Base-by-base conservation (phyloP, 768 basidiomycete species). In the Boletus insuetus region DNA sequence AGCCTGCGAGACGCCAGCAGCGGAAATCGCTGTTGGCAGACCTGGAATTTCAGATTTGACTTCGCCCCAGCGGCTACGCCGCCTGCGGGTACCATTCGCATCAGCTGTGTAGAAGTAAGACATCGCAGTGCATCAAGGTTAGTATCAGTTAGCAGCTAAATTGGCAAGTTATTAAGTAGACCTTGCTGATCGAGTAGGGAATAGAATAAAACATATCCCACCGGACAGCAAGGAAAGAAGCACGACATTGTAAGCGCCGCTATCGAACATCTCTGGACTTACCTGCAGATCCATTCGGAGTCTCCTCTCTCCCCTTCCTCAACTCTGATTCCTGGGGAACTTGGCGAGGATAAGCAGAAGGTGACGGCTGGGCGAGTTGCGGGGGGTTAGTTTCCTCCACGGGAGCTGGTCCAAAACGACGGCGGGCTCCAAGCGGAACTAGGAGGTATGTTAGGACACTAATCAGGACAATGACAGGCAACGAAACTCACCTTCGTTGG, bases 31-130 rank as follows among this genome's bases (percentile, higher is more conserved):
- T 42, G 94, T 96, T 6, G 97, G 97, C 51, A 98, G 74, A 53
- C 94, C 95, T 52, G 94, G 91, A 47, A 94, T 88, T 62, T 95
- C 89, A 48, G 87, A 83, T 72, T 91, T 91, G 56, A 85, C 90
- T 64, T 97, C 96, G 61, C 97, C 97, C 95, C 95, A 99, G 54
- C 97, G 90, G 67, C 94, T 97, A 63, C 93, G 89, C 59, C 96
- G 85, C 77, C 98, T 98, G 60, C 95, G 87, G 62, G 94, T 86
- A 61, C 86, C 89, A 69, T 93, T 91, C 53, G 86, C 81, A 70
- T 89, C 85, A 80, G 84, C 89, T 90, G 73, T 65, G 62, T 62
- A 57, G 72, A 68, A 77, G 73, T 75, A 65, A 73, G 63, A 72
- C 63, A 78, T 74, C 59, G 66, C 57, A 54, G 63, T 65, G 64